Evolutionary conservation across 768 basidiomycete genomes (phyloP).

Genomic region (Podaxis sp.): DNA sequence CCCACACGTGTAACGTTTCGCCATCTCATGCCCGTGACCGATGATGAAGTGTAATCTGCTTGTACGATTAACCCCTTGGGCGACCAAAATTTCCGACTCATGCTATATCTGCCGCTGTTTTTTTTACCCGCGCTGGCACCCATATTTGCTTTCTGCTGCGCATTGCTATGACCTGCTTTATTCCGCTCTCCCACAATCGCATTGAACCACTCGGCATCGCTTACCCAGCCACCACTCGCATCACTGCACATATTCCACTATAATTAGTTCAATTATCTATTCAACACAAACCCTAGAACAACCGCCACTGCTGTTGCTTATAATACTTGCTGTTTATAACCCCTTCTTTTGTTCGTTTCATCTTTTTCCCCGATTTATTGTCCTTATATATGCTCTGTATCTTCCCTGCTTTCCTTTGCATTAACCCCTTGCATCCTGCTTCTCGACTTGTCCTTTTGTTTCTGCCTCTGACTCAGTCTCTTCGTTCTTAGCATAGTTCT

Average conservation of each 20-base stretch:
- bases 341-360: constrained; percentile 9
- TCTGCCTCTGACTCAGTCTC: background rate
- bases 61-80: constrained; percentile 31
- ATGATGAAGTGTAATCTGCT: constrained; percentile 29
- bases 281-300: background rate
- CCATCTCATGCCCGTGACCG: constrained; percentile 61
- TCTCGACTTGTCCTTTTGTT: background rate
- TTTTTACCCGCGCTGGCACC: background rate
- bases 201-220: background rate
- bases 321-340: constrained; percentile 3
- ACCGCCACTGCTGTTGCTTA: constrained; percentile 6
- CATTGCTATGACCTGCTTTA: background rate
- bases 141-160: background rate
- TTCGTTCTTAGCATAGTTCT: background rate
- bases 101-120: background rate
- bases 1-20: constrained; percentile 51
- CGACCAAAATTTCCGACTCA: constrained; percentile 17
- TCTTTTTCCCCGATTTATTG: constrained; percentile 14
- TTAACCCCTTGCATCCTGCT: background rate
- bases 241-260: constrained; percentile 5
- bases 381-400: background rate
- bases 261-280: background rate
- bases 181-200: background rate
- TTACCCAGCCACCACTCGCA: constrained; percentile 3
- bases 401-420: background rate